These are phyloP conservation scores for Chlamydomonas urium DNA, from an alignment of 139 green algal species.

Conservation along the genomic window DNA sequence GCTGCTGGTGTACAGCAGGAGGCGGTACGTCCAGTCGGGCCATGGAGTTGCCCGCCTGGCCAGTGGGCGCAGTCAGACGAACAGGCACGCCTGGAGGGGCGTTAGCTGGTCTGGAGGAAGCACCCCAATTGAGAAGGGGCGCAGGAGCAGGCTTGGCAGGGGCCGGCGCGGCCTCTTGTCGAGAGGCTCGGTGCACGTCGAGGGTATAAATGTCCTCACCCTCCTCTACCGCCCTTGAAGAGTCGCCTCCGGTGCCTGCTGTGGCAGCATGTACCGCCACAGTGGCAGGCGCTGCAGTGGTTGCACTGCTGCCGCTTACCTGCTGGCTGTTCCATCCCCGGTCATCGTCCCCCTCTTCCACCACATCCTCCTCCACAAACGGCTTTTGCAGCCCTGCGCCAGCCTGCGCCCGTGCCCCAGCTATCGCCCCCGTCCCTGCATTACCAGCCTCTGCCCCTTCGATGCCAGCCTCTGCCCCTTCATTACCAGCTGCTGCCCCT, in stretches of 20 bases:
- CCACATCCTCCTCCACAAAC: no score
- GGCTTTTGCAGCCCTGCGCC: neutral
- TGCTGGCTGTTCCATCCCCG: no score
- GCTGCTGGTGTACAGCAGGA: no score
- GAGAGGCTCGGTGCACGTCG: no score
- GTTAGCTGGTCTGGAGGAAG: no score
- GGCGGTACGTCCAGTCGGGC: neutral
- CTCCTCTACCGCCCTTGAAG: neutral
- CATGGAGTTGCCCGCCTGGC: neutral
- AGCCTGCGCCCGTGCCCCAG: neutral
- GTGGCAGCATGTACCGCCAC: no score
- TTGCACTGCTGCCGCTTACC: neutral
- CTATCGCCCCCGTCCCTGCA: neutral
- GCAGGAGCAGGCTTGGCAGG: neutral
- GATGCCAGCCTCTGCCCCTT: neutral
- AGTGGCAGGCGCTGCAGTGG: neutral
- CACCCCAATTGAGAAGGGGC: constrained; percentile 1
- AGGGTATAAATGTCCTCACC: neutral
- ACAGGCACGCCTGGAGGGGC: neutral
- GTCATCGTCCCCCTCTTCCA: no score
- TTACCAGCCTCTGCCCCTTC: neutral
- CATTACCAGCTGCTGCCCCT: neutral
- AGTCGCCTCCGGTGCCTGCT: no score
- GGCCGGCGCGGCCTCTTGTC: neutral
- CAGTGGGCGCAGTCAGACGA: neutral